Percentiles rank a stretch among this genome's conserved stretches.
Evolutionary conservation across 2,329 filamentous ascomycete species (phyloP).

Genomic region (Knufia petricola): DNA sequence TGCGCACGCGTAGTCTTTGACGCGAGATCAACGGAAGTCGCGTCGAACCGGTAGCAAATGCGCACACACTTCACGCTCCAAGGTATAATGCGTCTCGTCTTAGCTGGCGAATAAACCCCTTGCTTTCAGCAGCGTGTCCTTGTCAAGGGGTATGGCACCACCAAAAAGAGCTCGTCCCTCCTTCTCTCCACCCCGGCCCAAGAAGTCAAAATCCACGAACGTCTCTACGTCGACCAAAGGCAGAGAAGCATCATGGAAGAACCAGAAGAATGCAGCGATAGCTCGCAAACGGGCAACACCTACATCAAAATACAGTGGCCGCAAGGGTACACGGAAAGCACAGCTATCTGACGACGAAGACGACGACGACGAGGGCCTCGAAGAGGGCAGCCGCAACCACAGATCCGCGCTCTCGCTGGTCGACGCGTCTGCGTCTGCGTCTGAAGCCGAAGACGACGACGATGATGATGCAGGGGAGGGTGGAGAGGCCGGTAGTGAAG

Average conservation of each 20-base stretch:
- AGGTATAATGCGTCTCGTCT: no score
- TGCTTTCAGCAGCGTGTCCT: no score
- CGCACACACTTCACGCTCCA: no score
- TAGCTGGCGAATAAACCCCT: no score
- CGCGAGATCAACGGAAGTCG: not conserved
- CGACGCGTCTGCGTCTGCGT: slow-evolving; percentile 9
- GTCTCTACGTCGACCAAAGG: not conserved
- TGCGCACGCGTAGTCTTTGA: not conserved
- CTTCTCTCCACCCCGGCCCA: slow-evolving; percentile 36
- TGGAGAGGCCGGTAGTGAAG: slow-evolving; percentile 9
- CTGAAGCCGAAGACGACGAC: no score
- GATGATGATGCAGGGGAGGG: slow-evolving; percentile 7
- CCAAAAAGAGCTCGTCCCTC: slow-evolving; percentile 32
- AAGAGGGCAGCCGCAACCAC: not conserved
- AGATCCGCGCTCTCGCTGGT: slow-evolving; percentile 2
- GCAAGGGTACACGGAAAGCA: slow-evolving; percentile 1
- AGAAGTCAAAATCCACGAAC: slow-evolving; percentile 19
- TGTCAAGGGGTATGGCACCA: slow-evolving; percentile 23
- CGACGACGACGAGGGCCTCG: slow-evolving; percentile 1
- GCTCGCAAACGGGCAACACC: not conserved
- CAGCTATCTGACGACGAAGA: slow-evolving; percentile 2
- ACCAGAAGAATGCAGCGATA: not conserved
- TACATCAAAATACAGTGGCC: not conserved
- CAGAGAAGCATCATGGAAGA: not conserved
- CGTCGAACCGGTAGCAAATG: not conserved